Percentiles rank a stretch among this genome's conserved stretches.
These are phyloP conservation scores for Cylindrodendrum hubeiense DNA, from an alignment of 2,329 filamentous ascomycete genomes.

Conservation along the genomic window DNA sequence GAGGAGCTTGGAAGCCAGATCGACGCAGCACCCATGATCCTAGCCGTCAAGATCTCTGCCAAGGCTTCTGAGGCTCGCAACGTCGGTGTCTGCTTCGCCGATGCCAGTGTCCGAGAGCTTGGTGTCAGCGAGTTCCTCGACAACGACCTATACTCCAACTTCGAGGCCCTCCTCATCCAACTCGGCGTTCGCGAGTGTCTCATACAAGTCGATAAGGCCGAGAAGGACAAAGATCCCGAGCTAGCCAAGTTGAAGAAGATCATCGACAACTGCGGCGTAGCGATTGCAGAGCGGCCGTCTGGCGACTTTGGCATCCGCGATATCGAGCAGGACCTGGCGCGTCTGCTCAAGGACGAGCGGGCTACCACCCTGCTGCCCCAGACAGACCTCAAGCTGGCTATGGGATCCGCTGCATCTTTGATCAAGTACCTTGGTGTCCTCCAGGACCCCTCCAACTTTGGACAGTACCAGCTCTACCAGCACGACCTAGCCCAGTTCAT, in stretches of 20 bases:
- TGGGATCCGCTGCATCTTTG: conserved; percentile 92
- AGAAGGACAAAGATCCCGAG: conserved; percentile 91
- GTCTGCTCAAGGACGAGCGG: conserved; percentile 88
- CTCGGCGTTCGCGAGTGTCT: conserved; percentile 95
- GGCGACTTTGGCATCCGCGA: conserved; percentile 89
- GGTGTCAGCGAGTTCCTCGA: conserved; percentile 99
- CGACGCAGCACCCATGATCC: conserved; percentile 91
- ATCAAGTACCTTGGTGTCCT: conserved; percentile 95
- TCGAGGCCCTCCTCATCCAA: conserved; percentile 96
- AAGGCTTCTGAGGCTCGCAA: conserved; percentile 86
- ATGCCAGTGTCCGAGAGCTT: conserved; percentile 94
- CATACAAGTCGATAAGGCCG: conserved; percentile 80
- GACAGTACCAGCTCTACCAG: conserved; percentile 96
- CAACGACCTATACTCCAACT: conserved; percentile 98
- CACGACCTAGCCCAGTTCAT: conserved; percentile 97
- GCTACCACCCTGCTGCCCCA: conserved; percentile 83
- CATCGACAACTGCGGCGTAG: conserved; percentile 91
- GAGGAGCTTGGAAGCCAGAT: conserved; percentile 91
- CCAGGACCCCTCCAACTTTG: conserved; percentile 94
- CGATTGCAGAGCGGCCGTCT: conserved; percentile 82
- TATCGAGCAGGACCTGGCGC: conserved; percentile 93
- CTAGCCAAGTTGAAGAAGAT: conserved; percentile 88
- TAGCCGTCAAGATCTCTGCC: conserved; percentile 93
- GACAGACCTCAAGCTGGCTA: conserved; percentile 93
- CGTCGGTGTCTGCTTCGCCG: conserved; percentile 96